Evolutionary conservation across 441 rosid genomes (phyloP).

Genomic region (Flueggea neowawraea): DNA sequence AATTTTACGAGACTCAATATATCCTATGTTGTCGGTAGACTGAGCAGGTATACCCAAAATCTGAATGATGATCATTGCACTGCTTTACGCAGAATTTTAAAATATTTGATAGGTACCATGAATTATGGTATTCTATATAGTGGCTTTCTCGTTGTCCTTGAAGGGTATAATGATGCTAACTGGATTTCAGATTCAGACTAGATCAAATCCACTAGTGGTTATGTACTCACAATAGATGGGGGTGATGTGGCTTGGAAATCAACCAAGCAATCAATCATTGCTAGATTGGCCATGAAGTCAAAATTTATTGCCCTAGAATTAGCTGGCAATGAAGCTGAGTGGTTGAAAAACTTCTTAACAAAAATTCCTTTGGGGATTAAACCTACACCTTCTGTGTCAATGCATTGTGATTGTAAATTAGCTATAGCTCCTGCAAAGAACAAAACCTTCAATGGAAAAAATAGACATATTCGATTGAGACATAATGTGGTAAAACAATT

Average conservation of each 20-base stretch:
- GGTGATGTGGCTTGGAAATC: not conserved
- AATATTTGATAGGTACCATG: not conserved
- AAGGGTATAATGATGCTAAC: slow-evolving; percentile 1
- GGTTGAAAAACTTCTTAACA: no score
- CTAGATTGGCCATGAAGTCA: slow-evolving; percentile 7
- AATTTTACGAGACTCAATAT: not conserved
- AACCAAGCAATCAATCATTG: slow-evolving; percentile 1
- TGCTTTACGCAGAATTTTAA: not conserved
- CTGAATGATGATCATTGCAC: not conserved
- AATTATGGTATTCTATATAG: not conserved
- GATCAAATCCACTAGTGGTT: not conserved
- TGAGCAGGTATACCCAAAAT: not conserved
- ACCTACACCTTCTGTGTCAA: no score
- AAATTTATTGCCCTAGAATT: no score
- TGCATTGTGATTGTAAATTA: no score
- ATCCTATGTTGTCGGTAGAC: not conserved
- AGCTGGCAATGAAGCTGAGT: no score
- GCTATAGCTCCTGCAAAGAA: no score
- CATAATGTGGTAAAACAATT: not conserved
- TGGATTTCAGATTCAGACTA: not conserved
- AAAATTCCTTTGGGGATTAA: no score
- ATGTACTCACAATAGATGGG: not conserved
- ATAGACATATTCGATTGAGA: not conserved
- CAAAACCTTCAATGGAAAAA: not conserved
- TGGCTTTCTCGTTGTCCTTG: not conserved